phyloP scores from a whole-genome alignment of 768 basidiomycete species.

The Mycena haematopus region DNA sequence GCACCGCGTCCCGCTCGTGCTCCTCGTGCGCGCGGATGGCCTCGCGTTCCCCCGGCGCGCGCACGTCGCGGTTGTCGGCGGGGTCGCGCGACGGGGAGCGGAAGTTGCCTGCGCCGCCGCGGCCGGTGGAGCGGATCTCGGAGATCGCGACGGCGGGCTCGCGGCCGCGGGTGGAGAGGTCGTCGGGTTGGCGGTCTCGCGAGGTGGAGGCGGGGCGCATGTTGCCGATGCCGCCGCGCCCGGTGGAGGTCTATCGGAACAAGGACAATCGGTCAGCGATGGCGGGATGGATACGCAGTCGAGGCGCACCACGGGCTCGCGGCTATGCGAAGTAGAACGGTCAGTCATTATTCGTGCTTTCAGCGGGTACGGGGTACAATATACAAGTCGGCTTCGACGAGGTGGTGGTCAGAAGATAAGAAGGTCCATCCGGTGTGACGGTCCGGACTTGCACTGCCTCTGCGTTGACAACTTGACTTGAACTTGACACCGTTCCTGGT shows the following conservation, averaged over 20 bases:
- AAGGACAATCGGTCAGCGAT: too few relatives aligned
- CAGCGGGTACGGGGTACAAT: too few relatives aligned
- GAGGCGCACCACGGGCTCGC: conserved; percentile 59
- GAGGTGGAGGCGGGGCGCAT: conserved; percentile 35
- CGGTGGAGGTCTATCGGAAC: conserved; percentile 11
- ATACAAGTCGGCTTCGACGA: too few relatives aligned
- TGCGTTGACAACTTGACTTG: too few relatives aligned
- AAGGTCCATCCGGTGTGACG: too few relatives aligned
- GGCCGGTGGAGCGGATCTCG: conserved; percentile 65
- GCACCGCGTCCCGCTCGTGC: conserved; percentile 38
- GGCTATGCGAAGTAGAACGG: conserved; percentile 64
- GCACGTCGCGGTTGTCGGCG: conserved; percentile 36
- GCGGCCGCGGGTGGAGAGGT: conserved; percentile 68
- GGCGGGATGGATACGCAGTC: not conserved
- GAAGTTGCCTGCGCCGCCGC: conserved; percentile 88
- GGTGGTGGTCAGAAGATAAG: too few relatives aligned
- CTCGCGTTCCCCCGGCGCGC: conserved; percentile 46
- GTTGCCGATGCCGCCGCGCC: conserved; percentile 20
- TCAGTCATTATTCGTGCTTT: conserved; percentile 30
- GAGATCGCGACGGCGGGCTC: conserved; percentile 51
- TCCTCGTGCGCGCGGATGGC: conserved; percentile 45
- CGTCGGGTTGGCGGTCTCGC: conserved; percentile 60
- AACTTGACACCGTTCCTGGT: too few relatives aligned
- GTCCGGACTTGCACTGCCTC: too few relatives aligned
- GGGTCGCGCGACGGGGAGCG: conserved; percentile 74